These are phyloP conservation scores for Emmonsia crescens DNA, from an alignment of 2,329 filamentous ascomycete species.

Conservation along the genomic window DNA sequence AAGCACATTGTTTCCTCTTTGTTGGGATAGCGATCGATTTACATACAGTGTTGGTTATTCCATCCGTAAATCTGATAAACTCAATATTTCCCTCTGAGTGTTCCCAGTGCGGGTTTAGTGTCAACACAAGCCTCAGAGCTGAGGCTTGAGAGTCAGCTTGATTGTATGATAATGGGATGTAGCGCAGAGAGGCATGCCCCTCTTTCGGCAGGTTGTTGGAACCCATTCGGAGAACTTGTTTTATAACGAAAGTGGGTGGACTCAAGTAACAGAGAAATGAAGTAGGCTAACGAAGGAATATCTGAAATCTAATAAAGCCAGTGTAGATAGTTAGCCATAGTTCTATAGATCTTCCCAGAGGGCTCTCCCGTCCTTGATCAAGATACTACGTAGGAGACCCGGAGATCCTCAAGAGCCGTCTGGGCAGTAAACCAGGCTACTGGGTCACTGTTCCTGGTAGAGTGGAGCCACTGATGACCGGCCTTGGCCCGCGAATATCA, in stretches of 20 bases:
- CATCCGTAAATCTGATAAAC: constrained; percentile 87
- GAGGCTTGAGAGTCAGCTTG: constrained; percentile 65
- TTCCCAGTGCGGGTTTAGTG: constrained; percentile 75
- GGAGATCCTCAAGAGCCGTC: background rate
- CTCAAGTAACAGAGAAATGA: background rate
- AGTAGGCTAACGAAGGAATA: background rate
- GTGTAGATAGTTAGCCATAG: background rate
- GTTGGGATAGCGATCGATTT: background rate
- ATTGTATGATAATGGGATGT: constrained; percentile 70
- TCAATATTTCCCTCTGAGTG: constrained; percentile 62
- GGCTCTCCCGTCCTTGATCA: background rate
- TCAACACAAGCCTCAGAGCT: constrained; percentile 65
- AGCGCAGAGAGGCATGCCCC: constrained; percentile 23
- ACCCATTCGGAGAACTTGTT: constrained; percentile 15
- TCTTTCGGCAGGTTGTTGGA: constrained; percentile 7
- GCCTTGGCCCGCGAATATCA: background rate
- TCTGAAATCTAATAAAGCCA: background rate
- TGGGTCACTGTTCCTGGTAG: background rate
- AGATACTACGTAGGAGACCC: background rate
- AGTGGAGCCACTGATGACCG: background rate
- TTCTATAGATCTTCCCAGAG: background rate
- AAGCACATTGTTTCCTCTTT: background rate
- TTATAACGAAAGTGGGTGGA: background rate
- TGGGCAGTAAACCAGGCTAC: background rate
- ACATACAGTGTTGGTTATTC: constrained; percentile 86